Base-by-base conservation (phyloP, 306 rosid genomes). In the cucumber (Cucumis sativus) region DNA sequence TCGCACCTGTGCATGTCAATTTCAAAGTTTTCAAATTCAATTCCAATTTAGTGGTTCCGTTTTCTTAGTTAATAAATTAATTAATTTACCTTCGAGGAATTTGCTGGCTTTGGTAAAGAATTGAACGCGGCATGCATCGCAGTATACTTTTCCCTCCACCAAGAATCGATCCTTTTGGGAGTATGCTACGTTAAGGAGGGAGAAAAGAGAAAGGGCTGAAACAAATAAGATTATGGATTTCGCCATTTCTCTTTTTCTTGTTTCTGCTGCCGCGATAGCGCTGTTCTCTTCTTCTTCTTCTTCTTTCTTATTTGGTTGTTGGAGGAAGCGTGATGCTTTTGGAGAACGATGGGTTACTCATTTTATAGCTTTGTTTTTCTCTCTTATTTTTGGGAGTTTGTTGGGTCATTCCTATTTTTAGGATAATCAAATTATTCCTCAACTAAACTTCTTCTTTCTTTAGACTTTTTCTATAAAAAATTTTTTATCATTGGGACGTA, bases 51-150 rank as follows among this genome's bases (percentile, higher is more conserved):
- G 30, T 28, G 3, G 30, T 28, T 28, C 2, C 0, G 16, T 47
- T 47, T 47, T 12, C 52, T 47, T 61, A 61, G 39, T 1, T 23
- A 23, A 23, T 23, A 0, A 23, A 23, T 23, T 20, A 43, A 7
- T 43, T 28, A 28, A 28, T 84, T 90, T 79, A 92, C 96, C 94
- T 78, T 76, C 68, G 0, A 92, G 35, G 80, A 30, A 18, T 59
- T 76, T 70, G 52, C 88, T 80, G 76, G 85, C 33, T 70, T 21
- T 81, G 12, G 97, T 91, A 1, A 86, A 17, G 81, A 92, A 89
- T 57, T 86, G 95, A 28, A 74, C 10, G 15, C 96, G 98, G 60
- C 98, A 94, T 2, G 91, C 90, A 83, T 94, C 98, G 15, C 98
- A 94, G 69, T 88, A 94, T 23, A 94, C 95, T 0, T 52, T 6